Evolutionary conservation across 208 protist genomes (phyloP).

Genomic region (Trichomonas vaginalis): DNA sequence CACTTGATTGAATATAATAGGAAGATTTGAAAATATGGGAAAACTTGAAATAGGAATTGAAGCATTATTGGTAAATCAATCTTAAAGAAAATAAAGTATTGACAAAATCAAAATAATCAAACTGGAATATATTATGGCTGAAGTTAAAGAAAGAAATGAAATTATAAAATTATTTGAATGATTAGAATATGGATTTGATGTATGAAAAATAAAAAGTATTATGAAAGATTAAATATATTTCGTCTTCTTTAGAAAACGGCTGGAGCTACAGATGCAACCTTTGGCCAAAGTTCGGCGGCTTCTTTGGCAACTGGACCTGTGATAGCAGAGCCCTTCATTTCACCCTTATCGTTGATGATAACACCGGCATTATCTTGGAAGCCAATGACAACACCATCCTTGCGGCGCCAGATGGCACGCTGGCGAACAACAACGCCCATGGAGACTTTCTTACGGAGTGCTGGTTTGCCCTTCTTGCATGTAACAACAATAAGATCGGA

Average conservation of each 20-base stretch:
- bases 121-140: too few relatives aligned
- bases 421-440: conserved; percentile 59
- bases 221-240: too few relatives aligned
- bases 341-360: conserved; percentile 98
- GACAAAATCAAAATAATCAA: too few relatives aligned
- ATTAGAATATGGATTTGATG: too few relatives aligned
- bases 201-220: too few relatives aligned
- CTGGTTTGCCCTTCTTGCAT: conserved; percentile 99
- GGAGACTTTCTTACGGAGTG: conserved; percentile 90
- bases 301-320: conserved; percentile 97
- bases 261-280: conserved; percentile 78
- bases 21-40: too few relatives aligned
- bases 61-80: too few relatives aligned
- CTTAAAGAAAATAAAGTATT: too few relatives aligned
- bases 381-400: conserved; percentile 88
- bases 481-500: conserved; percentile 97
- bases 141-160: too few relatives aligned
- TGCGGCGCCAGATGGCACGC: conserved; percentile 91
- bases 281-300: conserved; percentile 97
- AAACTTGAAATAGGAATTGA: too few relatives aligned
- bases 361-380: conserved; percentile 99
- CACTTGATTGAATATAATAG: too few relatives aligned
- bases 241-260: conserved; percentile 76
- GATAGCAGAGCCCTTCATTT: conserved; percentile 98
- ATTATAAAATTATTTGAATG: too few relatives aligned